Base-by-base conservation (phyloP, 73 alveolate species). In the Paramecium caudatum region DNA sequence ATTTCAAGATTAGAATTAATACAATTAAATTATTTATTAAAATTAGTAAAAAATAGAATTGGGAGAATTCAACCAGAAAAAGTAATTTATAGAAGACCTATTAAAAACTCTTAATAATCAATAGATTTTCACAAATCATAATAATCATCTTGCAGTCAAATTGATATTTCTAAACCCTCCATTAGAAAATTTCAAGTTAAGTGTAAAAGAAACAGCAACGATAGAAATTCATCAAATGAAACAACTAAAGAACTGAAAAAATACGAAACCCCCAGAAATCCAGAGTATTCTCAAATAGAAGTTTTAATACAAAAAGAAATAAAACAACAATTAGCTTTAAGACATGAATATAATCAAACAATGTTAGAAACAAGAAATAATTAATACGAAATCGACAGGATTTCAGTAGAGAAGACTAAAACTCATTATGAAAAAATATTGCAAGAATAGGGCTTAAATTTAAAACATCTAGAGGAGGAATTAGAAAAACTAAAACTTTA, bases 171-270 rank as follows among this genome's bases (percentile, higher is more conserved):
- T 5, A 55, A 55, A 55, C 80, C 80, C 23, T 55, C 23, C n/a
- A 55, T 55, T 2, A 55, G 30, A 27, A 6, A 55, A 55, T 55
- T 55, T 55, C 8, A 43, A 55, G 80, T 55, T 1, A 55, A 43
- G 30, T 55, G 80, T 55, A 55, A 55, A 55, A 27, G 30, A 55
- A 55, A 55, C 23, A 55, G 80, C 30, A 23, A 55, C 12, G 80
- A 55, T 16, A 15, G 10, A 27, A 55, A 55, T 55, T 55, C 80
- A 27, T 55, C 80, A 21, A 43, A 55, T 55, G 80, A 55, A 55
- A 55, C 80, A 10, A 55, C 80, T 1, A 55, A 55, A 55, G 80
- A 55, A 55, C 16, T 55, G 17, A 8, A 19, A 7, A 55, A 55
- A 27, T 55, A 43, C 30, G 80, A 55, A 27, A 55, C 80, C n/a